Conservation (phyloP, 176 grass and related monocot genomes). For the Cymbopogon citratus region DNA sequence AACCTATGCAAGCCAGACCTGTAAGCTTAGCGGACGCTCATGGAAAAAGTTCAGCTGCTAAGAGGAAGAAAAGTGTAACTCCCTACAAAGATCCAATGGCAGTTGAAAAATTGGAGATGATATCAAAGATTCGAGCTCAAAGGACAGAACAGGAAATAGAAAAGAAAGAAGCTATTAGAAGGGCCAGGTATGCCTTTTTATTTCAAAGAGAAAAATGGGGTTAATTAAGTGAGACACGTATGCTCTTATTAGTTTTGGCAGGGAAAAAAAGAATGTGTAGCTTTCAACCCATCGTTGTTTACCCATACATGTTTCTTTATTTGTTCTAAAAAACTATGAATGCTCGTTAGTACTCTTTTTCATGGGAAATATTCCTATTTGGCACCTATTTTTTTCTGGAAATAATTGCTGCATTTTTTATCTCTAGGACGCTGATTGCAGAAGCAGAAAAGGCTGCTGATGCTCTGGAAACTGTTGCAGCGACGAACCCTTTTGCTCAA, state of each 20-base stretch:
- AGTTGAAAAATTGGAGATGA: slow-evolving; percentile 75
- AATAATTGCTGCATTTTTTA: slow-evolving; percentile 30
- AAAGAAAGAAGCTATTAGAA: slow-evolving; percentile 64
- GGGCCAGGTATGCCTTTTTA: slow-evolving; percentile 67
- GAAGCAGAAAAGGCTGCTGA: slow-evolving; percentile 78
- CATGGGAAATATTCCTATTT: not conserved
- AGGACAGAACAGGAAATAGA: slow-evolving; percentile 58
- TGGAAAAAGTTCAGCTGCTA: slow-evolving; percentile 24
- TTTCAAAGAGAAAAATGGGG: not conserved
- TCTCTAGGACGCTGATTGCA: slow-evolving; percentile 66
- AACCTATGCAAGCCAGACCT: slow-evolving; percentile 24
- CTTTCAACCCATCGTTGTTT: not conserved
- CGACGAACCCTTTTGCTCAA: slow-evolving; percentile 54
- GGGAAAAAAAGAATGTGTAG: not conserved
- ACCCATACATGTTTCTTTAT: not conserved
- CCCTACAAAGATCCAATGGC: slow-evolving; percentile 88
- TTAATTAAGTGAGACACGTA: not conserved
- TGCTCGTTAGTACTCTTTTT: not conserved
- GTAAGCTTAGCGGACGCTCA: slow-evolving; percentile 17
- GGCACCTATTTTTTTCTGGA: not conserved
- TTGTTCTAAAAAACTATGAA: not conserved
- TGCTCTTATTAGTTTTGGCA: not conserved
- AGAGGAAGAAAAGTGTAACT: slow-evolving; percentile 54
- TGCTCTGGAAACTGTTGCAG: slow-evolving; percentile 60
- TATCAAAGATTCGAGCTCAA: slow-evolving; percentile 78